A percentile compares a stretch with the other conserved stretches of the same genome.
phyloP scores from a whole-genome alignment of 805 yeast species.

The Yarrowia keelungensis region DNA sequence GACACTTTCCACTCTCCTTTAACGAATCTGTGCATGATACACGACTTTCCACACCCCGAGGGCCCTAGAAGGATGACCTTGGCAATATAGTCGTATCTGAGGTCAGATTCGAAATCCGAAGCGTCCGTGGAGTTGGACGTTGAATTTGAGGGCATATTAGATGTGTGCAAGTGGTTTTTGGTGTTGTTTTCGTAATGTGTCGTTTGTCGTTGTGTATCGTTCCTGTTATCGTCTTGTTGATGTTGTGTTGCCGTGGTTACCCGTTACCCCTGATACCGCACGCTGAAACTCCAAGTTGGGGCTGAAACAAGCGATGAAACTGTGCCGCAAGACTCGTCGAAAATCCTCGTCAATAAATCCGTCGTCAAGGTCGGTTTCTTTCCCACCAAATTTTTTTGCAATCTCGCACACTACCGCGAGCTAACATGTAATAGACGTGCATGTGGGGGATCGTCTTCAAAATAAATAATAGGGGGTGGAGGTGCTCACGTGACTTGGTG shows the following conservation, averaged over 20 bases:
- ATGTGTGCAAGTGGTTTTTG: neutral
- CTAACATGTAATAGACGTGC: conserved; percentile 9
- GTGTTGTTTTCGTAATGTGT: neutral
- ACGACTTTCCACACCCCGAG: conserved; percentile 58
- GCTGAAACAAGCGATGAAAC: neutral
- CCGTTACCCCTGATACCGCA: neutral
- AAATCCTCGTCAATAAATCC: neutral
- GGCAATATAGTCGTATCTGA: conserved; percentile 51
- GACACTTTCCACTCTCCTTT: conserved; percentile 50
- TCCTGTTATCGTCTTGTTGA: too few relatives aligned
- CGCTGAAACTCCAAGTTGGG: neutral
- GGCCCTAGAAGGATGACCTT: conserved; percentile 55
- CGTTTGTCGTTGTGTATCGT: neutral
- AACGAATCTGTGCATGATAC: conserved; percentile 54
- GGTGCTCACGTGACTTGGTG: neutral
- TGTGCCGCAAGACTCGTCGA: too few relatives aligned
- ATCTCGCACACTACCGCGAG: conserved; percentile 14
- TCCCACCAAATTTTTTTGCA: neutral
- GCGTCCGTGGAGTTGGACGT: conserved; percentile 40
- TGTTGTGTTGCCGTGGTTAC: neutral
- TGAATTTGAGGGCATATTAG: conserved; percentile 23
- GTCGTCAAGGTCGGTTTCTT: conserved; percentile 1
- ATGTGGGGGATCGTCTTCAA: conserved; percentile 14
- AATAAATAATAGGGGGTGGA: conserved; percentile 5
- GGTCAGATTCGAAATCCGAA: conserved; percentile 40